Percentiles rank a stretch among this genome's conserved stretches.
Conservation (phyloP, 2,329 filamentous ascomycete species). For the Chrysoporthe deuterocubensis region DNA sequence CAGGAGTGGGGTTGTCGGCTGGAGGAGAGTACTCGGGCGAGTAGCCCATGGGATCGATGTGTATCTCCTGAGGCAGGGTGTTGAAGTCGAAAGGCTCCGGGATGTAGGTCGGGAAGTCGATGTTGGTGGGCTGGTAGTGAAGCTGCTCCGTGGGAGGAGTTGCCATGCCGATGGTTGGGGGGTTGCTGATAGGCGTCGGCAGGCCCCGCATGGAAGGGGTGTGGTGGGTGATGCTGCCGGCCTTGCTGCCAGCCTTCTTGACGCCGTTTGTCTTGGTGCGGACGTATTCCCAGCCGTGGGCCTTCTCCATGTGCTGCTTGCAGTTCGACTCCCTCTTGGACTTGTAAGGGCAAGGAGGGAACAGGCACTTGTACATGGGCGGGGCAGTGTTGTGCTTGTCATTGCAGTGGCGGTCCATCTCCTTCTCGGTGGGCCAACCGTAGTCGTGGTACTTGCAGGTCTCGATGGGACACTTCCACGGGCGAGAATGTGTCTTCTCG, state of each 20-base stretch:
- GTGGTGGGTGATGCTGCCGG: constrained; percentile 52
- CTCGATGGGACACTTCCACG: constrained; percentile 85
- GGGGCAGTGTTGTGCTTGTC: constrained; percentile 89
- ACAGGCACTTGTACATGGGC: constrained; percentile 81
- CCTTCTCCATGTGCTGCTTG: constrained; percentile 99
- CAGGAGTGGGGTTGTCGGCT: constrained; percentile 55
- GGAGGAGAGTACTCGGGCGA: constrained; percentile 42
- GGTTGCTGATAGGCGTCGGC: constrained; percentile 64
- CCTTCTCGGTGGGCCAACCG: constrained; percentile 97
- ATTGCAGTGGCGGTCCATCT: constrained; percentile 93
- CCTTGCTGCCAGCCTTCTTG: constrained; percentile 57
- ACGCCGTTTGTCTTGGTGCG: constrained; percentile 86
- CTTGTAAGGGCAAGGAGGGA: constrained; percentile 83
- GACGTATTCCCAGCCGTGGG: constrained; percentile 87
- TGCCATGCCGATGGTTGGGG: constrained; percentile 53
- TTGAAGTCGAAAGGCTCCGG: constrained; percentile 53
- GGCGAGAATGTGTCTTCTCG: constrained; percentile 95
- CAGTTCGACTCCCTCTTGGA: constrained; percentile 96
- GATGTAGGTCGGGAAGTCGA: constrained; percentile 56
- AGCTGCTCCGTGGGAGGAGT: constrained; percentile 60
- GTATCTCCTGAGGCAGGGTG: constrained; percentile 44
- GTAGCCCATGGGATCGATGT: constrained; percentile 32
- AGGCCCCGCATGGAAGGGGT: constrained; percentile 65
- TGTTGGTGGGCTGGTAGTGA: constrained; percentile 43
- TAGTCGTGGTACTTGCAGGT: constrained; percentile 89